A percentile compares a stretch with the other conserved stretches of the same genome.
Evolutionary conservation across 1,284 basidiomycete genomes (phyloP).

Genomic region (Peniophora sp.): DNA sequence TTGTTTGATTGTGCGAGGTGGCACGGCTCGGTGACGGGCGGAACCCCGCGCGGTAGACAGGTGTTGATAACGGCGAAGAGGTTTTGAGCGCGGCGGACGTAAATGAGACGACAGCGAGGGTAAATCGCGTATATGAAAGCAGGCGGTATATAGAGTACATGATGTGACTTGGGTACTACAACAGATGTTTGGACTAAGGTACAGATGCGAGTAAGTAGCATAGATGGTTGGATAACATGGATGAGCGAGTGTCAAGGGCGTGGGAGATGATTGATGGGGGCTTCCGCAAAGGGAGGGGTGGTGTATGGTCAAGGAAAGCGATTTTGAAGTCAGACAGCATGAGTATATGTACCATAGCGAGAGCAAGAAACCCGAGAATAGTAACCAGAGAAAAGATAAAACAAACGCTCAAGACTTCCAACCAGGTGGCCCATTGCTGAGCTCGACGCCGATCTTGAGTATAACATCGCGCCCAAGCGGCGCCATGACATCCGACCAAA

Average conservation of each 20-base stretch:
- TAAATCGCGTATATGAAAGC: no score
- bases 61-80: no score
- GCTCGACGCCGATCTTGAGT: constrained; percentile 63
- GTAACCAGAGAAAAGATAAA: background rate
- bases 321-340: background rate
- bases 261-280: background rate
- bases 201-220: no score
- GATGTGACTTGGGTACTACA: no score
- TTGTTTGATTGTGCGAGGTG: no score
- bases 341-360: background rate
- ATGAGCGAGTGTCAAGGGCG: background rate
- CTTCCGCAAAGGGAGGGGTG: background rate
- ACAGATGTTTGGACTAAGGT: no score
- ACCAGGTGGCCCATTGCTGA: constrained; percentile 53
- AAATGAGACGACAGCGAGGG: no score
- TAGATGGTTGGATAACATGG: no score
- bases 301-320: background rate
- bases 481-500: constrained; percentile 58
- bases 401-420: background rate
- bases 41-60: no score
- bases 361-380: background rate
- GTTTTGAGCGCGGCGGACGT: no score
- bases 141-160: no score
- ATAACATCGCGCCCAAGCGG: constrained; percentile 58
- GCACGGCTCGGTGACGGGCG: no score